Conservation (phyloP, 2,329 filamentous ascomycete species). For the Ascochyta pisi region DNA sequence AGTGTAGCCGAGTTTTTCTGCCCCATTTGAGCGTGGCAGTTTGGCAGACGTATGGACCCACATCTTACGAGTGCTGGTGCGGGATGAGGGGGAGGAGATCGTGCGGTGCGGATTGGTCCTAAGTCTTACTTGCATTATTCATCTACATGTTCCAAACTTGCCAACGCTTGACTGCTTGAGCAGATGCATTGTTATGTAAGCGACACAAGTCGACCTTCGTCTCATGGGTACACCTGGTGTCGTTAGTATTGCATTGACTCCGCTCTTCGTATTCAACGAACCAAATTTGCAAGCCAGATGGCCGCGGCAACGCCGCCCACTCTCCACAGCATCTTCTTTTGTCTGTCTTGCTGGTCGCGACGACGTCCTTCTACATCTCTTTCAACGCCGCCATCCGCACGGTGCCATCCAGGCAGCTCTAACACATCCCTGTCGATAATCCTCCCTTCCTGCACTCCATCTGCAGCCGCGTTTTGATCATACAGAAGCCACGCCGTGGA, state of each 20-base stretch:
- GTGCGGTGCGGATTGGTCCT: background rate
- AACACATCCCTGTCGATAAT: background rate
- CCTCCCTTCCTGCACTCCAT: background rate
- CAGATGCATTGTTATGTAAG: background rate
- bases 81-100: background rate
- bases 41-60: constrained; percentile 3
- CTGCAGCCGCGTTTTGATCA: background rate
- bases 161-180: background rate
- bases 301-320: background rate
- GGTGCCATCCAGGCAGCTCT: constrained; percentile 14
- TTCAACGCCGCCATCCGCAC: background rate
- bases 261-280: background rate
- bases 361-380: background rate
- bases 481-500: constrained; percentile 49
- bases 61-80: background rate
- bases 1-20: too few species aligned
- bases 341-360: background rate
- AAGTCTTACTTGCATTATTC: background rate
- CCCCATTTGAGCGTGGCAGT: background rate
- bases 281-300: constrained; percentile 5
- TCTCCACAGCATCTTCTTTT: background rate
- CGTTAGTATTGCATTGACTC: background rate
- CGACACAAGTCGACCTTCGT: background rate
- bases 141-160: background rate
- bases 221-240: background rate